Conservation (phyloP, 208 protist species). For the Trichomonas gallinae region DNA sequence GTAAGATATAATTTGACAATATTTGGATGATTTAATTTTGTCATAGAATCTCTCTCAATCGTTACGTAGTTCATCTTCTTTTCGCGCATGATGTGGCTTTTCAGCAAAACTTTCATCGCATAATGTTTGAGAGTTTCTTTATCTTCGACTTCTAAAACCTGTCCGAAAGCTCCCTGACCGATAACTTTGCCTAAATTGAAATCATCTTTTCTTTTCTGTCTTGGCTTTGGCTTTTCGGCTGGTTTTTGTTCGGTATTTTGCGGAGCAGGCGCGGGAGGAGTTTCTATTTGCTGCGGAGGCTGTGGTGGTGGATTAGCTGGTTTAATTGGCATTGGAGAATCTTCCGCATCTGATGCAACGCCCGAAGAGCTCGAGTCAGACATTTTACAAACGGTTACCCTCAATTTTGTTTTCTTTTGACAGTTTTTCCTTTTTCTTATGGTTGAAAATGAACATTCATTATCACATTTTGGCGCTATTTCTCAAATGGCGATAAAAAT, state of each 20-base stretch:
- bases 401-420: too few species aligned
- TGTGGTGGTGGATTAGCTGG: neutral
- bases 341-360: neutral
- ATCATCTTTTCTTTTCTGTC: neutral
- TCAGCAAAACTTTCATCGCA: slow-evolving; percentile 22
- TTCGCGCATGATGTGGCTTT: neutral
- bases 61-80: slow-evolving; percentile 15
- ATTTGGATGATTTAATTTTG: neutral
- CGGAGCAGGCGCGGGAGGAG: neutral
- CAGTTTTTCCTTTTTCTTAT: too few species aligned
- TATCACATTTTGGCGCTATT: too few species aligned
- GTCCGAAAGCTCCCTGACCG: neutral
- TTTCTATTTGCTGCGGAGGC: neutral
- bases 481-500: too few species aligned
- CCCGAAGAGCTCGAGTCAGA: neutral
- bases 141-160: neutral
- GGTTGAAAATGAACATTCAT: too few species aligned
- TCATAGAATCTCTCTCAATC: neutral
- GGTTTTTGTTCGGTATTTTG: neutral
- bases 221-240: neutral
- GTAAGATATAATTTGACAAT: neutral
- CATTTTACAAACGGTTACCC: neutral
- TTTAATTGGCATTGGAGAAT: neutral
- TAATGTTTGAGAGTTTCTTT: neutral
- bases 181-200: neutral